These are phyloP conservation scores for Emydomyces testavorans DNA, from an alignment of 2,329 filamentous ascomycete genomes.

Conservation along the genomic window DNA sequence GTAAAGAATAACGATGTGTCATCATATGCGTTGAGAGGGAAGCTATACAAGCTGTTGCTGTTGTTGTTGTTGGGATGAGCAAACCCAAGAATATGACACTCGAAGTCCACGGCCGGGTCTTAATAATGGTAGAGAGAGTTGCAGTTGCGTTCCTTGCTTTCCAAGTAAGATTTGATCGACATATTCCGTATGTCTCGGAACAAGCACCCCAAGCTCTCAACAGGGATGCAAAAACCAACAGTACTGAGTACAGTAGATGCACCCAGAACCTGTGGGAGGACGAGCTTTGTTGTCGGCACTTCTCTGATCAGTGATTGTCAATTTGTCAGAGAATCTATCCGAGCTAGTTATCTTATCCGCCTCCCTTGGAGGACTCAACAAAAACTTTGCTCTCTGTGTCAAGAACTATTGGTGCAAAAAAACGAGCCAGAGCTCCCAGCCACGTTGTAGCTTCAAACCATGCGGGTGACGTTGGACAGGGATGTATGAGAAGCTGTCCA, in stretches of 20 bases:
- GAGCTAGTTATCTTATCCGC: no score
- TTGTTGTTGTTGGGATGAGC: conserved; percentile 68
- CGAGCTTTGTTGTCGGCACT: no score
- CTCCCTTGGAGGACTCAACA: no score
- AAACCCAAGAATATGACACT: conserved; percentile 52
- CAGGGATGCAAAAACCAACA: no score
- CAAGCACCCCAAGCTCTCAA: no score
- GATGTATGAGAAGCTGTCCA: neutral
- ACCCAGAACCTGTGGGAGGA: no score
- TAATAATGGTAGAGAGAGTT: neutral
- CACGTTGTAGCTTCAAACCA: neutral
- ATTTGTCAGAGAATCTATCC: no score
- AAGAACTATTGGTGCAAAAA: neutral
- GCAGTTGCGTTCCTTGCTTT: no score
- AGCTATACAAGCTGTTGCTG: conserved; percentile 60
- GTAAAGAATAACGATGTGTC: conserved; percentile 58
- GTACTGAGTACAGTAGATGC: no score
- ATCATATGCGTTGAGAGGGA: conserved; percentile 54
- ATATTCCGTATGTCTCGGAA: no score
- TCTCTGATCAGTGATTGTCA: no score
- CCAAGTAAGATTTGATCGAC: no score
- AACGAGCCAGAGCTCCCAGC: neutral
- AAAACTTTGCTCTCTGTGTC: neutral
- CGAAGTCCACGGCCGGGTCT: conserved; percentile 12
- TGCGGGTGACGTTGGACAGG: conserved; percentile 3